Base-by-base conservation (phyloP, 1,139 yeast species). In the Pichia sp. region DNA sequence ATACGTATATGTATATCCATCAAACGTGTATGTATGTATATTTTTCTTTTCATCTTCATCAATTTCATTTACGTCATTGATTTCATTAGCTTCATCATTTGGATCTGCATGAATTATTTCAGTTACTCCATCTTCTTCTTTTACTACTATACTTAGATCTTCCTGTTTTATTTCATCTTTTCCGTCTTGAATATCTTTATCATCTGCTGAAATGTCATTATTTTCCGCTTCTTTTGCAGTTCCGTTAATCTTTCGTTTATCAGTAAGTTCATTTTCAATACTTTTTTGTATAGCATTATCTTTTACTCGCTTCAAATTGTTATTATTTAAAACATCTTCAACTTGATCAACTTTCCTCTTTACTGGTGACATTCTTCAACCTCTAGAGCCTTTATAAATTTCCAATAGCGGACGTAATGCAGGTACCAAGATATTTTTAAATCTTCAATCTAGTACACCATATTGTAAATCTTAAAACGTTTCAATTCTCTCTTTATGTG, bases 1-100 rank as follows among this genome's bases (percentile, higher is more conserved):
- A 65, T 85, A 90, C 26, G 87, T 79, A 62, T 90, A 89, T 47
- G 76, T 73, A n/a, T 77, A 78, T 1, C 96, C 96, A 58, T 87
- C 95, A 58, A 80, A 80, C 43, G 69, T 71, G 57, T 80, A 80
- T 16, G 69, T 66, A 39, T 66, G 73, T 37, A 72, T 75, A 37
- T 82, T 68, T 51, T 76, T 77, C 40, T 66, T 70, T 48, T 74
- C 81, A 32, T 74, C 80, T 41, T 73, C 80, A 12, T 62, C 61
- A 1, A 56, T 51, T 6, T 55, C 56, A 20, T 41, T 42, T 24
- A 28, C 48, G 12, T 35, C 46, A 9, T 27, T 35, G 7, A 23
- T 30, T 4, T 35, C 37, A 3, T 33, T 30, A 29, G 25, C 29
- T 35, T n/a, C 37, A 29, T 33, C 37, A n/a, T 26, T 30, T 24